Evolutionary conservation across 345 rosid species (phyloP).

Genomic region (Pugionium dolabratum): DNA sequence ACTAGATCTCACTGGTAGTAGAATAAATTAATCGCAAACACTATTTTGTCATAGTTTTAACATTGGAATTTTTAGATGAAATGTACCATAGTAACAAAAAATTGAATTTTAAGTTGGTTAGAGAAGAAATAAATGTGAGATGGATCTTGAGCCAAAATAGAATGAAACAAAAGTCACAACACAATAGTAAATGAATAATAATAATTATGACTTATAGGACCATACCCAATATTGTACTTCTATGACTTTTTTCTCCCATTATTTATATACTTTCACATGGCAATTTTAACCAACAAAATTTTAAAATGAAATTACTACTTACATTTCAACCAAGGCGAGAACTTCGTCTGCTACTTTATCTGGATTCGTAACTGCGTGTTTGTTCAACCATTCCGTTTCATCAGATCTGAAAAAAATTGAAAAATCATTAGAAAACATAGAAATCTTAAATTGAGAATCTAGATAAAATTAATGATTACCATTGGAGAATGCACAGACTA

Average conservation of each 20-base stretch:
- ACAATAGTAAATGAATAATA: slow-evolving; percentile 4
- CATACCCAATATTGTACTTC: slow-evolving; percentile 31
- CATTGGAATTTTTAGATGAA: too few species aligned
- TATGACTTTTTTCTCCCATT: too few species aligned
- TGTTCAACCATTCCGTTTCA: slow-evolving; percentile 51
- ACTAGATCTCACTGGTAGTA: too few species aligned
- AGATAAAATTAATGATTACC: slow-evolving; percentile 23
- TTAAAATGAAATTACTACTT: slow-evolving; percentile 29
- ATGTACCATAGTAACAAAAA: too few species aligned
- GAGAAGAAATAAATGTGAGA: too few species aligned
- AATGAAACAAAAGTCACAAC: slow-evolving; percentile 31
- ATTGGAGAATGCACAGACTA: too few species aligned
- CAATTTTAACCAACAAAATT: too few species aligned
- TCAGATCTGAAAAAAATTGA: slow-evolving; percentile 40
- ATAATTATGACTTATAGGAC: slow-evolving; percentile 32
- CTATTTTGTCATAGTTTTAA: too few species aligned
- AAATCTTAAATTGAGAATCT: slow-evolving; percentile 3
- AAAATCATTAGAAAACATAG: neutral
- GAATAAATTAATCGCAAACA: too few species aligned
- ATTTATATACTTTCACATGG: too few species aligned
- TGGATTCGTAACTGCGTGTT: slow-evolving; percentile 76
- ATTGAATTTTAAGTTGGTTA: too few species aligned
- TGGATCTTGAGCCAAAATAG: too few species aligned
- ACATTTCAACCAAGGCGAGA: slow-evolving; percentile 63
- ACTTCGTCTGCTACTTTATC: slow-evolving; percentile 70